Evolutionary conservation across 805 yeast species (phyloP), one percentile per base, ranked within the genome.

Genomic region (Zygosaccharomyces kombuchaensis): DNA sequence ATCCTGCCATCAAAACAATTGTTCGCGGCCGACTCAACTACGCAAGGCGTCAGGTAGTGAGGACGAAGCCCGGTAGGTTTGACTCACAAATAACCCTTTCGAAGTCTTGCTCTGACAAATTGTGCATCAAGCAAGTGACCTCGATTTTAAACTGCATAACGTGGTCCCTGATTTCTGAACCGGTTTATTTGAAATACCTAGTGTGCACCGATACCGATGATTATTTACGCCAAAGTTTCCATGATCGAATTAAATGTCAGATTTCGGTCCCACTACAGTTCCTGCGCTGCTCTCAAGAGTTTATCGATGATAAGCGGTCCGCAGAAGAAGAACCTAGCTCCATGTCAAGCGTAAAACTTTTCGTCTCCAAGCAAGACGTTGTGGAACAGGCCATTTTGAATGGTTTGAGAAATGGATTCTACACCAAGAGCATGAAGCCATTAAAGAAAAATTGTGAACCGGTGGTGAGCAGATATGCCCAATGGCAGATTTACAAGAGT

Each of bases 11-110:
- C 50, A 54, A 44, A 8, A 55, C 56, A 0, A 51, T 68, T 0
- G 12, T 77, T 1, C 60, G 96, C 55, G 97, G 97, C 0, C 63
- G 95, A 32, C 76, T 75, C 29, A 70, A 78, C 59, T 82, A 78
- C 52, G 67, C 66, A 12, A 55, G 66, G 14, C 64, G 73, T 2
- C 96, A 96, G 0, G 64, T 69, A 7, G 89, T 91, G 1, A 71
- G 99, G 51, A 90, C 98, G 0, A 91, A 93, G 59, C 99, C 98
- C 0, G 99, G 99, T 1, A 65, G 98, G 41, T 62, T 72, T 23
- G 98, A 93, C 60, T 84, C 96, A 2, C 74, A 76, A 1, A 51
- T 80, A 3, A 77, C 95, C 0, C 63, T 76, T 40, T 85, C 95
- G 25, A 91, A 89, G 62, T 87, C 96, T 1, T 91, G 98, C 61